These are phyloP conservation scores for Raffaelea albimanens DNA, from an alignment of 2,329 filamentous ascomycete species.

Conservation along the genomic window DNA sequence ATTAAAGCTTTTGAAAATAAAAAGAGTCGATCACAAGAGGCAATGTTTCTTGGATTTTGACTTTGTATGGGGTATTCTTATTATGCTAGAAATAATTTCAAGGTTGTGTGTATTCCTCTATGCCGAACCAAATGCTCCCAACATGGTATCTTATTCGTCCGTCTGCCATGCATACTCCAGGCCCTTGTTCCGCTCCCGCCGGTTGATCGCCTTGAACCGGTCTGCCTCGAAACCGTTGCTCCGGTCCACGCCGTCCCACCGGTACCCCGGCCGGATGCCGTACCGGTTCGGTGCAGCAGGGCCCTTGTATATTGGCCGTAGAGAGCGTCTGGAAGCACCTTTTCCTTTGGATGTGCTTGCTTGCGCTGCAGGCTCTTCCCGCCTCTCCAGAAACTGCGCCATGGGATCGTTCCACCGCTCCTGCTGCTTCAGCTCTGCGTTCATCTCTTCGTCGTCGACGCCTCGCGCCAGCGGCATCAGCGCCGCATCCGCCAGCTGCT, in stretches of 20 bases:
- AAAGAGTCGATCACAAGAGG: no score
- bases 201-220: constrained; percentile 81
- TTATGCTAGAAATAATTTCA: no score
- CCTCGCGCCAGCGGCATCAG: constrained; percentile 70
- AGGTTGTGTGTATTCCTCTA: neutral
- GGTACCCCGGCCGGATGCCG: constrained; percentile 81
- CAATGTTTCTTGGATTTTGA: no score
- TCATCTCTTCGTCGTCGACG: constrained; percentile 80
- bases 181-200: constrained; percentile 63
- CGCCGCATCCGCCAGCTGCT: constrained; percentile 69
- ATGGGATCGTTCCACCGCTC: constrained; percentile 93
- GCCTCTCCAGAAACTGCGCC: constrained; percentile 56
- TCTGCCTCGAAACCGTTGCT: constrained; percentile 89
- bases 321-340: constrained; percentile 8
- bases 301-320: constrained; percentile 65
- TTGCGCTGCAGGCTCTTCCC: neutral
- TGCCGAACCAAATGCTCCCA: neutral
- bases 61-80: no score
- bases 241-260: constrained; percentile 95
- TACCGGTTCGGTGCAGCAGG: constrained; percentile 84
- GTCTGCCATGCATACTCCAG: constrained; percentile 93
- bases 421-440: constrained; percentile 66
- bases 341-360: no score
- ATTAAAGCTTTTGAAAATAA: no score
- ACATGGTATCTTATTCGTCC: constrained; percentile 48